These are phyloP conservation scores for Nymphaea thermarum DNA, from an alignment of 164 flowering plant species.

Conservation along the genomic window DNA sequence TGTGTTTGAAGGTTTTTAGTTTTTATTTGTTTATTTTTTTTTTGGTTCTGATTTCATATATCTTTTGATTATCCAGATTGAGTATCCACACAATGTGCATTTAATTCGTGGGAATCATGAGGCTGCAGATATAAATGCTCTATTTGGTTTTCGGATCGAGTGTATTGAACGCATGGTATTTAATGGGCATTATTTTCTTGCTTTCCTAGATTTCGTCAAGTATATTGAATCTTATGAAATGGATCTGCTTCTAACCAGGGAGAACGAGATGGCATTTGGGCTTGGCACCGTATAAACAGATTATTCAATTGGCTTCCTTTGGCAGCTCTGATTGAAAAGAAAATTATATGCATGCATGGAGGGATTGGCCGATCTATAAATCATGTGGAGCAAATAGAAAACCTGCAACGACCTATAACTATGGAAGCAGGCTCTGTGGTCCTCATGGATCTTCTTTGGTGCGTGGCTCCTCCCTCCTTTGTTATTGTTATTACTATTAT, in stretches of 20 bases:
- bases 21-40: too few relatives aligned
- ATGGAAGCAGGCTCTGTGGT: constrained; percentile 99
- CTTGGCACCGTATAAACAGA: constrained; percentile 92
- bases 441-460: constrained; percentile 98
- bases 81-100: constrained; percentile 83
- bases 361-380: constrained; percentile 99
- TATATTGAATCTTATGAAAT: constrained; percentile 1
- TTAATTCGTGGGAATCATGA: constrained; percentile 99
- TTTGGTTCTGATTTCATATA: neutral
- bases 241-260: constrained; percentile 43
- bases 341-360: constrained; percentile 99
- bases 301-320: constrained; percentile 98
- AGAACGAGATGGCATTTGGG: constrained; percentile 99
- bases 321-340: constrained; percentile 96
- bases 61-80: constrained; percentile 43
- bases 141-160: constrained; percentile 97
- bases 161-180: constrained; percentile 99
- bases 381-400: constrained; percentile 94
- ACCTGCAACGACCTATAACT: constrained; percentile 89
- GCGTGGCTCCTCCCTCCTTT: constrained; percentile 12
- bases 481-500: too few relatives aligned
- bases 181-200: neutral
- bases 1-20: neutral
- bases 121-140: constrained; percentile 99
- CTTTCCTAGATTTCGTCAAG: neutral